A percentile compares a stretch with the other conserved stretches of the same genome.
phyloP scores from a whole-genome alignment of 2,329 filamentous ascomycete genomes.

The Alternaria triticimaculans region DNA sequence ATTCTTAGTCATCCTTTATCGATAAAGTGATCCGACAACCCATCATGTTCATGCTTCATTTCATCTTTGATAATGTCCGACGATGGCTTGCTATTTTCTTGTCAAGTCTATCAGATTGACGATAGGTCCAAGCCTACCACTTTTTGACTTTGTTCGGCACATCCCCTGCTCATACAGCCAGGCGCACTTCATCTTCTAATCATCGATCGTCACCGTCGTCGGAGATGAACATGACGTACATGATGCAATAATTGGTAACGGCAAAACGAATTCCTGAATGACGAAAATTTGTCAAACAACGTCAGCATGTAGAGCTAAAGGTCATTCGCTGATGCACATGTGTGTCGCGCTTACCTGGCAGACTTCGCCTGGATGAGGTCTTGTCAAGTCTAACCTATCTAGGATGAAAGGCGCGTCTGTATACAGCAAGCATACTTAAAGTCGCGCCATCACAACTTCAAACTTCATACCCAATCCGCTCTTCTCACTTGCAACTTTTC shows the following conservation, averaged over 20 bases:
- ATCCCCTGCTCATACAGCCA: not conserved
- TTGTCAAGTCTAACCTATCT: not conserved
- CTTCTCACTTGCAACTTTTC: rapidly evolving
- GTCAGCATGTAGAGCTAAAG: not conserved
- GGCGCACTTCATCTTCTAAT: not conserved
- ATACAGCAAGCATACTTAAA: not conserved
- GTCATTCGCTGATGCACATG: not conserved
- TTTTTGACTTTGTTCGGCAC: not conserved
- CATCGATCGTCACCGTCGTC: not conserved
- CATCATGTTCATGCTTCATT: not conserved
- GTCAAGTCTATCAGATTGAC: rapidly evolving
- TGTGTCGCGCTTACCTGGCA: not conserved
- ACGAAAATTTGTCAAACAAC: not conserved
- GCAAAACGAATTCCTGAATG: not conserved
- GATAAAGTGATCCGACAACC: not conserved
- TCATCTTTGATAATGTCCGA: not conserved
- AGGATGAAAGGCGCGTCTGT: not conserved
- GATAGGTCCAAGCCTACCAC: rapidly evolving
- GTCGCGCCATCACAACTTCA: not conserved
- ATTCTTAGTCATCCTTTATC: not conserved
- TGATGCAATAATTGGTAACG: not conserved
- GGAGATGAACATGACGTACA: not conserved
- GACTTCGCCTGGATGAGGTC: not conserved
- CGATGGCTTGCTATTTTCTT: not conserved
- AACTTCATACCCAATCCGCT: rapidly evolving